phyloP scores from a whole-genome alignment of 2,329 filamentous ascomycete genomes.

The Mycosphaerella sp. region DNA sequence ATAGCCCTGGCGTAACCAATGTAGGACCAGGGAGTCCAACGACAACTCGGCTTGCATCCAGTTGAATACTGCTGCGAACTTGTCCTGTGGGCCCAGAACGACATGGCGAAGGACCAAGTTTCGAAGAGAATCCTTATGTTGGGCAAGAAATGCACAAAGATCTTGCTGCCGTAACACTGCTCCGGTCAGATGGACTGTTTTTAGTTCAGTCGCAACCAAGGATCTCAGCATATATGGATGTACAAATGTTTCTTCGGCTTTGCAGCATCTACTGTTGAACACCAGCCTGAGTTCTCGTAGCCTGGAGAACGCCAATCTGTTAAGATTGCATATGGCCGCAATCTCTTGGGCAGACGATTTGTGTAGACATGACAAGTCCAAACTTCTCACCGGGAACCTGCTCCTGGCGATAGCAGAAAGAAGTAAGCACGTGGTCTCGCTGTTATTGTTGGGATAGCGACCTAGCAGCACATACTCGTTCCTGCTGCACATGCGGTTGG shows the following conservation, averaged over 20 bases:
- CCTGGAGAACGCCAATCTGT: neutral
- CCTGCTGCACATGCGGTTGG: neutral
- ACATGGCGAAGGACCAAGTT: conserved; percentile 1
- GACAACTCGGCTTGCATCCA: conserved; percentile 1
- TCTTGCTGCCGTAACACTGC: conserved; percentile 2
- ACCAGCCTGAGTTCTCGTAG: conserved; percentile 1
- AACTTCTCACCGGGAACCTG: neutral
- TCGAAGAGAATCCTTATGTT: conserved; percentile 1
- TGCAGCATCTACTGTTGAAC: conserved; percentile 1
- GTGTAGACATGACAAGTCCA: conserved; percentile 1
- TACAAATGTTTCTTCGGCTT: neutral
- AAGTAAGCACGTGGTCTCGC: conserved; percentile 6
- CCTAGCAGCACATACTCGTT: conserved; percentile 3
- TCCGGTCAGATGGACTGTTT: conserved; percentile 2
- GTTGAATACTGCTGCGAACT: conserved; percentile 1
- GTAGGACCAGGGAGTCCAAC: neutral
- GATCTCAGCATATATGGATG: neutral
- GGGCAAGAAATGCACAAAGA: conserved; percentile 1
- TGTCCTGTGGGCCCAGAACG: conserved; percentile 2
- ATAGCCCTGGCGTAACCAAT: conserved; percentile 7
- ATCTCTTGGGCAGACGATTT: neutral
- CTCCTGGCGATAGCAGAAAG: conserved; percentile 2
- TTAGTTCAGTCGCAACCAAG: neutral
- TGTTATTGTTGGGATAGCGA: neutral
- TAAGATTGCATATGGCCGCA: neutral